Base-by-base conservation (phyloP, 805 yeast species). In the Saccharomycopsis fermentans region DNA sequence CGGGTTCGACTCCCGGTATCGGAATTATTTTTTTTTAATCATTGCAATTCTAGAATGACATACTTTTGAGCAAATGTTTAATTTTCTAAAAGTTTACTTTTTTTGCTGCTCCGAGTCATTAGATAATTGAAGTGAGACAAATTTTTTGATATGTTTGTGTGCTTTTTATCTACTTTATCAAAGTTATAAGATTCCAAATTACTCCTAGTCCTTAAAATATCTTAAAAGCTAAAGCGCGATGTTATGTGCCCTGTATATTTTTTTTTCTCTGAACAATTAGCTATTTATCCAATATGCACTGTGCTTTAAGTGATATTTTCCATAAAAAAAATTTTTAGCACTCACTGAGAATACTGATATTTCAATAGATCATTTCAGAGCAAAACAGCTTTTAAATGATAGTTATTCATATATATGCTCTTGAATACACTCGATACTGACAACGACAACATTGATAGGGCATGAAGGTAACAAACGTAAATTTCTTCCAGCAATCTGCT, bases 1-100 rank as follows among this genome's bases (percentile, higher is more conserved):
- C 85, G 87, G 87, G 87, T 83, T 83, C 87, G 86, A 83, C 86
- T 82, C 87, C 87, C 87, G 85, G 88, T 77, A 82, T 81, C 86
- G 87, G 87, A 82, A 79, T 60, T 59, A 61, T 59, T 61, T 65
- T 66, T 68, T 66, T 21, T 21, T 40, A 11, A 8, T 5, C 4
- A 19, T 17, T 40, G 19, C 14, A n/a, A n/a, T n/a, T n/a, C n/a
- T n/a, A n/a, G n/a, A n/a, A n/a, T n/a, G n/a, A n/a, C n/a, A n/a
- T n/a, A n/a, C n/a, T n/a, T n/a, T n/a, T n/a, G n/a, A n/a, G n/a
- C n/a, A n/a, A n/a, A n/a, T n/a, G n/a, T n/a, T n/a, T n/a, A n/a
- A n/a, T n/a, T n/a, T n/a, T n/a, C n/a, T n/a, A n/a, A n/a, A n/a
- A n/a, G n/a, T n/a, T n/a, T n/a, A n/a, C n/a, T n/a, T n/a, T n/a